A percentile compares a stretch with the other conserved stretches of the same genome.
These are phyloP conservation scores for Diddensiella caesifluorescens DNA, from an alignment of 805 yeast species.

Conservation along the genomic window DNA sequence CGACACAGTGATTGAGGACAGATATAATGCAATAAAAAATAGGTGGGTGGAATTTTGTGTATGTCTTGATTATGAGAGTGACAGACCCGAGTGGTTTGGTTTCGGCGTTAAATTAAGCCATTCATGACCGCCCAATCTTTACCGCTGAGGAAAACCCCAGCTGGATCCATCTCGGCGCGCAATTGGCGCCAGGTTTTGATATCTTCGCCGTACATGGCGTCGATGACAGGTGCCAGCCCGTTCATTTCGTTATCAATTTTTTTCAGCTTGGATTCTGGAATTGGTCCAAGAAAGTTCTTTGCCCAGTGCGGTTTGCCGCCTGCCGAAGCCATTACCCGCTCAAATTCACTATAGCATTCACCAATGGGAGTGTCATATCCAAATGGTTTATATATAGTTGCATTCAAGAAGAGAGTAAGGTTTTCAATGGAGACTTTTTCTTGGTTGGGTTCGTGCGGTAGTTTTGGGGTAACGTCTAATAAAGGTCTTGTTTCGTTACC, in stretches of 20 bases:
- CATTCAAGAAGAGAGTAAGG: constrained; percentile 80
- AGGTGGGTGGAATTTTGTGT: too few relatives aligned
- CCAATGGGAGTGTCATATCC: constrained; percentile 59
- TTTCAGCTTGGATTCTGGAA: constrained; percentile 35
- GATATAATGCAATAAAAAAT: too few relatives aligned
- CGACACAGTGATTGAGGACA: too few relatives aligned
- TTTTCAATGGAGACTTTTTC: constrained; percentile 62
- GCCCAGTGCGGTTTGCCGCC: constrained; percentile 99
- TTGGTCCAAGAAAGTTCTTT: constrained; percentile 75
- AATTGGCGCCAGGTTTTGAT: constrained; percentile 55
- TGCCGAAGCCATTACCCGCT: constrained; percentile 64
- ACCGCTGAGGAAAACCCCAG: constrained; percentile 73
- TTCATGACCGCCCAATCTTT: constrained; percentile 77
- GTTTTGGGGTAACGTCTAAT: constrained; percentile 71
- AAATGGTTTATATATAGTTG: constrained; percentile 96
- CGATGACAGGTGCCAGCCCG: constrained; percentile 66
- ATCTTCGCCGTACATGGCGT: constrained; percentile 76
- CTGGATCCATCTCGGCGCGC: constrained; percentile 70
- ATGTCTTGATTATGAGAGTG: too few relatives aligned
- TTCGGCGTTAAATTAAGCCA: constrained; percentile 39
- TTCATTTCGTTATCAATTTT: constrained; percentile 64
- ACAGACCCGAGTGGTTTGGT: too few relatives aligned
- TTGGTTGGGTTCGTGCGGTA: constrained; percentile 42
- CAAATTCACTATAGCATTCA: constrained; percentile 81
- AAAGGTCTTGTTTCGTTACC: constrained; percentile 82